Base-by-base conservation (phyloP, 2,329 filamentous ascomycete genomes). In the Chalara sp. region DNA sequence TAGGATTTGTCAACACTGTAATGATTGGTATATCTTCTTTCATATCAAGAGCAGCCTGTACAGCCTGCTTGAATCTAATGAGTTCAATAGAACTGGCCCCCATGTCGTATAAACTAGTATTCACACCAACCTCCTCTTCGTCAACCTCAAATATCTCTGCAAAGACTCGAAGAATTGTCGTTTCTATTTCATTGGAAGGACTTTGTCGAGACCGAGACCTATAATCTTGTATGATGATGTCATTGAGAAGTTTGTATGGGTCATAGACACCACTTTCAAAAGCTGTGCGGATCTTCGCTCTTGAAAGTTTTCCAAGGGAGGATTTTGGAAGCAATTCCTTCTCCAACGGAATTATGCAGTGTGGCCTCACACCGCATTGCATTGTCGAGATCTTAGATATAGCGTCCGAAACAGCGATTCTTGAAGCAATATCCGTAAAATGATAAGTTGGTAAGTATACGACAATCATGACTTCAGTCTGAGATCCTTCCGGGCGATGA, bases 251-350 rank as follows among this genome's bases (percentile, higher is more conserved):
- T 21, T 21, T 21, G 21, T 21, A 21, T 21, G 21, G 21, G 21
- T 21, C 21, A 21, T 21, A 21, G 21, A 21, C 54, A 29, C 68
- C 67, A 5, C 32, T 49, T 42, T 66, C 61, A 13, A 63, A 63
- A 12, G 56, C 49, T 11, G 47, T 46, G 6, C 52, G 53, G 28
- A 72, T 57, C 55, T 71, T 72, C 10, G 61, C 45, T 5, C 68
- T 56, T 1, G 68, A 71, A 5, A 73, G 56, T 54, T 73, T 73
- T 8, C 70, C 70, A 2, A 73, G 58, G 1, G 68, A 58, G 0
- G 69, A 62, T 55, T 63, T 67, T n/a, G 52, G 61, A 5, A 70
- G 49, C 13, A 61, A 41, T 8, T 47, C 41, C 32, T 55, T 49
- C 10, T 50, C 41, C 6, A 67, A 46, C 0, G 63, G 55, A 28